Base-by-base conservation (phyloP, 306 rosid genomes). In the Senna siamea region DNA sequence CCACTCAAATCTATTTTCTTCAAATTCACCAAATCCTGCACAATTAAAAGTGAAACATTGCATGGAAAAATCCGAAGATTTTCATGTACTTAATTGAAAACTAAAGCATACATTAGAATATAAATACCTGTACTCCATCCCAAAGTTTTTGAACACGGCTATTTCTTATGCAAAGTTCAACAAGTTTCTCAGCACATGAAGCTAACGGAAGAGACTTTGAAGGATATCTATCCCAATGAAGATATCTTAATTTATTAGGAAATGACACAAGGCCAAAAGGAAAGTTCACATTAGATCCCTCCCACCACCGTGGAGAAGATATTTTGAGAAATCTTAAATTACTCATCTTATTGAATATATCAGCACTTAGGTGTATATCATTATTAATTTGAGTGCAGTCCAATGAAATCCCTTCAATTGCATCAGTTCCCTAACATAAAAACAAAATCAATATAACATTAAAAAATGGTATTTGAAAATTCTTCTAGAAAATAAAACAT, bases 91-190 rank as follows among this genome's bases (percentile, higher is more conserved):
- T n/a, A 35, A 30, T 15, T 14, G 1, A 53, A 53, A 7, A 20
- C 17, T 9, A 6, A 6, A 30, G 2, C 17, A 30, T 58, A 7
- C 9, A n/a, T 28, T 26, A 12, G 9, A 1, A 19, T 2, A 8
- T 34, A n/a, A n/a, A 6, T 59, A 59, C 58, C 58, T 53, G 30
- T 8, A n/a, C 43, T 34, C 46, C 66, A 15, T 59, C 46, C 66
- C 47, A 41, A 9, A 41, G 13, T 41, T 41, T 41, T 7, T 41
- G 2, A 10, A 41, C 47, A 41, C 7, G 11, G 47, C 47, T 7
- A 10, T 41, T 0, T 41, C 3, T 1, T 6, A 41, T 41, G 47
- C 13, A 10, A 41, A 41, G 11, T 9, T 41, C 13, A 41, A 41
- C 47, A 9, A 41, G 47, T 10, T 41, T 41, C 47, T 41, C 13